Evolutionary conservation across 192 early-diverging fungal genomes (phyloP).

Genomic region (Jimgerdemannia lactiflua): DNA sequence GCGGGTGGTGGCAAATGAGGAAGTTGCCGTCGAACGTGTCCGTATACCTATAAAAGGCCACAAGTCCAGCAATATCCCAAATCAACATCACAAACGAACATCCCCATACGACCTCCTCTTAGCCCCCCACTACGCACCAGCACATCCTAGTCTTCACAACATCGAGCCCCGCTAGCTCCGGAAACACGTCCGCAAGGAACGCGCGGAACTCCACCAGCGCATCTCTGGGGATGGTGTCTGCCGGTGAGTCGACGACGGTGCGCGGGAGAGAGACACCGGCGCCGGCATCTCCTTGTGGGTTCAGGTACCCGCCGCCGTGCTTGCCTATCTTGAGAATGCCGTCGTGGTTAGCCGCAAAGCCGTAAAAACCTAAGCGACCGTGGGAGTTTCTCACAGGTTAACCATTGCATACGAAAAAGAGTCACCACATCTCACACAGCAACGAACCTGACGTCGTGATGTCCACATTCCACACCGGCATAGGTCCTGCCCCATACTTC

Average conservation of each 20-base stretch:
- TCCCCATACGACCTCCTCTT: too few relatives aligned
- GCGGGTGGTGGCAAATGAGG: slow-evolving; percentile 39
- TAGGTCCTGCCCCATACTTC: slow-evolving; percentile 21
- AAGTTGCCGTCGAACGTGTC: slow-evolving; percentile 56
- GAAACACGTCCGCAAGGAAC: slow-evolving; percentile 37
- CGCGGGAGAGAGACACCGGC: slow-evolving; percentile 24
- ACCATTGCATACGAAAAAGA: too few relatives aligned
- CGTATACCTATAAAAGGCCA: slow-evolving; percentile 32
- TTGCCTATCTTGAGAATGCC: slow-evolving; percentile 44
- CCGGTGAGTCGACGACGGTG: slow-evolving; percentile 18
- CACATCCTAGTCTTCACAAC: slow-evolving; percentile 40
- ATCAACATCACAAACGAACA: too few relatives aligned
- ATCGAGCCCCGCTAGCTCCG: slow-evolving; percentile 29
- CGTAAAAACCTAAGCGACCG: slow-evolving; percentile 30
- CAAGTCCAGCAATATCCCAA: neutral
- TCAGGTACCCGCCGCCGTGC: slow-evolving; percentile 43
- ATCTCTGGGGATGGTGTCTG: slow-evolving; percentile 36
- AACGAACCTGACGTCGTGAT: neutral
- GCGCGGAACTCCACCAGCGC: slow-evolving; percentile 31
- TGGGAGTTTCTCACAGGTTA: too few relatives aligned
- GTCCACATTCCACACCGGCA: neutral
- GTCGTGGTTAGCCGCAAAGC: slow-evolving; percentile 39
- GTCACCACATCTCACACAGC: too few relatives aligned
- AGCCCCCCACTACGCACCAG: slow-evolving; percentile 25
- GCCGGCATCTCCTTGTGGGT: slow-evolving; percentile 8